A percentile compares a stretch with the other conserved stretches of the same genome.
phyloP scores from a whole-genome alignment of 2,329 filamentous ascomycete genomes.

The Diaporthe citri region DNA sequence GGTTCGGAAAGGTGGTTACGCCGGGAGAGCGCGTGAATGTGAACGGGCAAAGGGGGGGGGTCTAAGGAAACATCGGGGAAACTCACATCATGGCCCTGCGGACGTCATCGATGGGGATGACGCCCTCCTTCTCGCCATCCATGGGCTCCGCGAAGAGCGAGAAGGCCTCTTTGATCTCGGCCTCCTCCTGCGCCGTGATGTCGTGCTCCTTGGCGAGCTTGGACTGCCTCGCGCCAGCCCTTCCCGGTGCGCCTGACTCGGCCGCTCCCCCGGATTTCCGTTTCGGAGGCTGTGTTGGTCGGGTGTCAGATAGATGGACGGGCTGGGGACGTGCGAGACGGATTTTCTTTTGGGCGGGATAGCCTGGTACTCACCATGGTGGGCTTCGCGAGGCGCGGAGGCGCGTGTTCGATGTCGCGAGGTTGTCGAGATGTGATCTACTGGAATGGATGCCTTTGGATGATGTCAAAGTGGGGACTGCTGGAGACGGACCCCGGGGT shows the following conservation, averaged over 20 bases:
- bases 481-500: neutral
- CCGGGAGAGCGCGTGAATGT: neutral
- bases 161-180: constrained; percentile 92
- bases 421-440: neutral
- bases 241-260: constrained; percentile 47
- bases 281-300: constrained; percentile 62
- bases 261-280: constrained; percentile 57
- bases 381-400: constrained; percentile 23
- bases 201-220: constrained; percentile 94
- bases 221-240: constrained; percentile 71
- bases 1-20: neutral
- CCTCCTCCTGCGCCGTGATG: constrained; percentile 85
- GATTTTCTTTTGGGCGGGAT: neutral
- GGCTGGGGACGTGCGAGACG: neutral
- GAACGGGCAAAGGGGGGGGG: too few relatives aligned
- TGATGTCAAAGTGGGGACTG: constrained; percentile 39
- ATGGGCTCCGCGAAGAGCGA: constrained; percentile 81
- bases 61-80: neutral
- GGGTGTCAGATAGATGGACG: neutral
- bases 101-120: constrained; percentile 76
- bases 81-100: constrained; percentile 79
- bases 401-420: constrained; percentile 24
- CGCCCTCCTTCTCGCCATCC: constrained; percentile 79
- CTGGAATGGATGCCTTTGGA: constrained; percentile 20
- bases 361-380: constrained; percentile 35